phyloP scores from a whole-genome alignment of 2,329 filamentous ascomycete species.

The Paecilomyces formosus region DNA sequence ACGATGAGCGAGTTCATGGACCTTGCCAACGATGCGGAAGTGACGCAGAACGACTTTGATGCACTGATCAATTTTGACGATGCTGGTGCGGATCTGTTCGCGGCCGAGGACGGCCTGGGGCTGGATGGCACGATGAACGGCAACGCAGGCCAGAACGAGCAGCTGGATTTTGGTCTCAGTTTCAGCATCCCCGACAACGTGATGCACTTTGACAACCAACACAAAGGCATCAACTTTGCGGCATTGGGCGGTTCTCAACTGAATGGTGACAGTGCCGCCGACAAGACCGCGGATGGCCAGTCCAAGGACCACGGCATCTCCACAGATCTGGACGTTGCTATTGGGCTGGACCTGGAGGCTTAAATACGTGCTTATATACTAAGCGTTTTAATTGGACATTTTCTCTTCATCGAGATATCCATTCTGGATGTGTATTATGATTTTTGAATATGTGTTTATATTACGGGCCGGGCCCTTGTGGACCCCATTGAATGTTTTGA shows the following conservation, averaged over 20 bases:
- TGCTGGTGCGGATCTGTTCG: slow-evolving; percentile 26
- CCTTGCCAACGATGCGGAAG: slow-evolving; percentile 37
- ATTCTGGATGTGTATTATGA: background rate
- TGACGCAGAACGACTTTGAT: slow-evolving; percentile 40
- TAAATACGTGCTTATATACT: background rate
- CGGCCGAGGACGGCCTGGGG: slow-evolving; percentile 17
- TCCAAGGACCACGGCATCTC: slow-evolving; percentile 6
- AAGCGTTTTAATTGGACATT: background rate
- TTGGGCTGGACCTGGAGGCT: slow-evolving; percentile 7
- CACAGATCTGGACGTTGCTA: slow-evolving; percentile 13
- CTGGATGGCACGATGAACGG: slow-evolving; percentile 9
- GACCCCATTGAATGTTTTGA: background rate
- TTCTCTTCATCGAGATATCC: background rate
- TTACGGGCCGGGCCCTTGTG: background rate
- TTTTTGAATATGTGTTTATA: background rate
- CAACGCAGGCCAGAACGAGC: slow-evolving; percentile 5
- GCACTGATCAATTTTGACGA: slow-evolving; percentile 41
- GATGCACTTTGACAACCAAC: slow-evolving; percentile 5
- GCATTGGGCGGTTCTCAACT: background rate
- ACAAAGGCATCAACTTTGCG: background rate
- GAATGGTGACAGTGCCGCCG: background rate
- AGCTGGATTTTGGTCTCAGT: slow-evolving; percentile 7
- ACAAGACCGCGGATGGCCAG: background rate
- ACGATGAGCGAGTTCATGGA: slow-evolving; percentile 36
- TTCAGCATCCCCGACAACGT: slow-evolving; percentile 9